Percentiles rank a stretch among this genome's conserved stretches.
Conservation (phyloP, 345 rosid species). For the Gynandropsis gynandra region DNA sequence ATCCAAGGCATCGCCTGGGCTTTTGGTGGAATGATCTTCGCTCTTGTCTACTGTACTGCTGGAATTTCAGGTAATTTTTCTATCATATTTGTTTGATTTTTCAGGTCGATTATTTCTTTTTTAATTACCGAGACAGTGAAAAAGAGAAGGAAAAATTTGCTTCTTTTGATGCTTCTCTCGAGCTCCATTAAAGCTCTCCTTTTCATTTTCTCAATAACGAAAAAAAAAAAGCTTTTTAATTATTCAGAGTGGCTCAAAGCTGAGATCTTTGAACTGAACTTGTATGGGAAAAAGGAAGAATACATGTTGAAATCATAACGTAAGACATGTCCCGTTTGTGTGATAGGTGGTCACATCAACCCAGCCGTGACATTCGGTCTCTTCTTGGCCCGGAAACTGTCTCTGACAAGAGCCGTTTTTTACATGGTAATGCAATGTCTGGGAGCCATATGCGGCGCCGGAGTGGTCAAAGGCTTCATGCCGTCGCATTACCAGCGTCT, state of each 20-base stretch:
- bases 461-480: constrained; percentile 41
- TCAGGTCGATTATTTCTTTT: no score
- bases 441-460: constrained; percentile 39
- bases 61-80: constrained; percentile 33
- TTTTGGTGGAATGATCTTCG: constrained; percentile 46
- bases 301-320: no score
- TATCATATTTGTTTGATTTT: neutral
- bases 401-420: constrained; percentile 31
- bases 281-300: no score
- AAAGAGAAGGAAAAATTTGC: no score
- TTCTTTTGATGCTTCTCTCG: no score
- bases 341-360: constrained; percentile 38
- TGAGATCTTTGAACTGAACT: no score
- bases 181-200: no score
- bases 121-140: no score
- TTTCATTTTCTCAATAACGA: no score
- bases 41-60: constrained; percentile 42
- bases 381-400: constrained; percentile 31
- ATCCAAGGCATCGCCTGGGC: constrained; percentile 46
- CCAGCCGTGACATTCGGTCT: constrained; percentile 35
- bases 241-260: no score
- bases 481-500: constrained; percentile 22
- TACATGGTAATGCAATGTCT: constrained; percentile 35
- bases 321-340: no score
- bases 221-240: no score